Base-by-base conservation (phyloP, 164 flowering plant genomes). In the Warburgia ugandensis region DNA sequence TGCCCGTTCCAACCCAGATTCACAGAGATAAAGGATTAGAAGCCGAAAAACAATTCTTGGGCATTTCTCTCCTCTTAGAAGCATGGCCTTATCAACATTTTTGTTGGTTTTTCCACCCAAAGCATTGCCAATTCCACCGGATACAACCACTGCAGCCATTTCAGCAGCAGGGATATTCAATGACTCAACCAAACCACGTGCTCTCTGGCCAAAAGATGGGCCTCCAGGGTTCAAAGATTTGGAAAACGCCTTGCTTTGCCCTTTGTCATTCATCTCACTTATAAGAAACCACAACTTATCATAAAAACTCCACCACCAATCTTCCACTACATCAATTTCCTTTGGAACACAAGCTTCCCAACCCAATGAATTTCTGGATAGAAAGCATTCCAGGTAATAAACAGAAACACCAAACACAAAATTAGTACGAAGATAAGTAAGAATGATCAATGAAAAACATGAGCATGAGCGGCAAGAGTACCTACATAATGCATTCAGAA, bases 131-230 rank as follows among this genome's bases (percentile, higher is more conserved):
- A 92, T 77, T 43, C 97, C 91, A 44, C 97, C 97, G 32, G 99
- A 89, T 52, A 89, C 97, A 70, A 90, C 95, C 55, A 78, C 99
- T 47, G 99, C 96, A 62, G 99, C 99, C 94, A 92, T 84, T 75
- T 94, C 99, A 32, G 95, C 96, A 51, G 99, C 99, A 64, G 99
- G 99, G 59, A 89, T 83, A 68, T 94, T 94, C 54, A 94, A 50
- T 8, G 99, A 94, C 59, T 94, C 99, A 21, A 94, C 97, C 48
- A 94, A 70, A 43, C 96, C 99, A 66, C 99, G 97, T 37, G 99
- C 99, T 69, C 99, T 78, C 74, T 94, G 99, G 48, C 99, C 86
- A 50, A 94, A 68, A 51, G 97, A 80, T 52, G 99, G 95, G 13
- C 75, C 81, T 8, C 32, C 64, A 20, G 80, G 28, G 31, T 80